A percentile compares a stretch with the other conserved stretches of the same genome.
These are phyloP conservation scores for Isabelozyma pseudorhagii DNA, from an alignment of 805 yeast genomes.

Conservation along the genomic window DNA sequence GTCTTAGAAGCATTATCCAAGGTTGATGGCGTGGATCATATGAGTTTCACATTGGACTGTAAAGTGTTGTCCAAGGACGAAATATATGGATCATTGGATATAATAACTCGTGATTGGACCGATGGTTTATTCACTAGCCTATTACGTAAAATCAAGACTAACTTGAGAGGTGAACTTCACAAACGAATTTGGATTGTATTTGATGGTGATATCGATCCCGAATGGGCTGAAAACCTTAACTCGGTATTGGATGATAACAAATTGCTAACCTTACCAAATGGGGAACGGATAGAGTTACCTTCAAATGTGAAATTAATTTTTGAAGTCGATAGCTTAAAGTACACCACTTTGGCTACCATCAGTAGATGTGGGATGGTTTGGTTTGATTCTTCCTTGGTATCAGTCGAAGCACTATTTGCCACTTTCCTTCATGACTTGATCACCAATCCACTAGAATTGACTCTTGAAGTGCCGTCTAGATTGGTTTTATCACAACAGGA, in stretches of 20 bases:
- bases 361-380: conserved; percentile 90
- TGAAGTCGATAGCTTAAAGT: conserved; percentile 64
- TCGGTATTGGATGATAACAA: conserved; percentile 89
- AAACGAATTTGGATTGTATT: conserved; percentile 74
- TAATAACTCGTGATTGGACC: conserved; percentile 83
- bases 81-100: conserved; percentile 69
- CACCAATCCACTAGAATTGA: conserved; percentile 5
- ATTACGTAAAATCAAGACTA: conserved; percentile 54
- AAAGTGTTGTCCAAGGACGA: conserved; percentile 66
- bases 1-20: conserved; percentile 44
- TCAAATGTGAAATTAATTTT: conserved; percentile 62
- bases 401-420: conserved; percentile 11
- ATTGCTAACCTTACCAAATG: conserved; percentile 78
- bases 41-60: conserved; percentile 59
- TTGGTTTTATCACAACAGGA: conserved; percentile 7
- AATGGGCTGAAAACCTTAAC: conserved; percentile 88
- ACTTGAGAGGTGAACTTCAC: conserved; percentile 54
- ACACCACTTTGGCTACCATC: conserved; percentile 87
- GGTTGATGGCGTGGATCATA: conserved; percentile 32
- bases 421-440: conserved; percentile 16
- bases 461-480: conserved; percentile 7
- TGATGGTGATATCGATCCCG: conserved; percentile 93
- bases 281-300: conserved; percentile 76
- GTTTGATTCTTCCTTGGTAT: conserved; percentile 43
- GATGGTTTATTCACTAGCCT: conserved; percentile 80